Percentiles rank a stretch among this genome's conserved stretches.
These are phyloP conservation scores for Lagerstroemia speciosa DNA, from an alignment of 345 rosid genomes.

Conservation along the genomic window DNA sequence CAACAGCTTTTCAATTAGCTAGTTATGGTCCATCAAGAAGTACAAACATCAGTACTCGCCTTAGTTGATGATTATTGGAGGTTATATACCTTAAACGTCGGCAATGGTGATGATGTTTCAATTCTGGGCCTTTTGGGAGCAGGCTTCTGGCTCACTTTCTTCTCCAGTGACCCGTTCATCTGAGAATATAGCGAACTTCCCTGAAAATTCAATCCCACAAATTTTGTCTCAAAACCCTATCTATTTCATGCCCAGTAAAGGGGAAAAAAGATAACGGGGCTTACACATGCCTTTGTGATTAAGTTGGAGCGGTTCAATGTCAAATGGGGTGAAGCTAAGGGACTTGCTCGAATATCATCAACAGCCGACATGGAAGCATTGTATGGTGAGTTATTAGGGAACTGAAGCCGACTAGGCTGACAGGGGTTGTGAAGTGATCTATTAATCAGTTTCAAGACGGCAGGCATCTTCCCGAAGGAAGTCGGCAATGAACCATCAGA, in stretches of 20 bases:
- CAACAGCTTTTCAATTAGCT: no score
- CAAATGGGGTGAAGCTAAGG: background rate
- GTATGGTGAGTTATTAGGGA: slow-evolving; percentile 27
- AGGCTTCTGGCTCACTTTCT: slow-evolving; percentile 35
- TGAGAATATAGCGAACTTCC: background rate
- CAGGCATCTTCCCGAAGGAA: slow-evolving; percentile 37
- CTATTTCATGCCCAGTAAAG: no score
- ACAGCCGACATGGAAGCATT: background rate
- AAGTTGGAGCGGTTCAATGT: slow-evolving; percentile 13
- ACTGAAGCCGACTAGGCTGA: slow-evolving; percentile 25
- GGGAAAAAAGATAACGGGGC: no score
- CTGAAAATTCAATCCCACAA: background rate
- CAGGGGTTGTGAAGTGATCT: slow-evolving; percentile 11
- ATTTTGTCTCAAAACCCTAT: background rate
- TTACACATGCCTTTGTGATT: slow-evolving; percentile 17
- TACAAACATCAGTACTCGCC: background rate
- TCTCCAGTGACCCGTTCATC: slow-evolving; percentile 18
- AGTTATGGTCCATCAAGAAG: no score
- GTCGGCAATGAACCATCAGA: slow-evolving; percentile 21
- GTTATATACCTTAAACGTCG: slow-evolving; percentile 68
- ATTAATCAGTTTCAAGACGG: slow-evolving; percentile 21
- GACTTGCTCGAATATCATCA: background rate
- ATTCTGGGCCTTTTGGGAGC: slow-evolving; percentile 53
- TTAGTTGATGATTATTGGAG: background rate
- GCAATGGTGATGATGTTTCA: slow-evolving; percentile 65